Conservation (phyloP, 2,329 filamentous ascomycete genomes). For the Xylogone sp. region DNA sequence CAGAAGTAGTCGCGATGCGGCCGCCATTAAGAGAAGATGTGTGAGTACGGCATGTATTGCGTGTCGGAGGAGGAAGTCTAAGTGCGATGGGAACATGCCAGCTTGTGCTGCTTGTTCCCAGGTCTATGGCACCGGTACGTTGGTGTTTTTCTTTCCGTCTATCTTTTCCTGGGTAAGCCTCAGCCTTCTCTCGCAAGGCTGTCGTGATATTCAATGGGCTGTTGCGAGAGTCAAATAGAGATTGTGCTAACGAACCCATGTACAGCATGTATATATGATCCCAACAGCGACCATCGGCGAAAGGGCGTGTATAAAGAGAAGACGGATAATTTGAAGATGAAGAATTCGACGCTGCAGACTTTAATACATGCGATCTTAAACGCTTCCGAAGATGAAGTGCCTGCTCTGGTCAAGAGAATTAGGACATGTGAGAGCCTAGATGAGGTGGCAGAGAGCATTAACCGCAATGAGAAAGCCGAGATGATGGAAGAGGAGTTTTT, state of each 20-base stretch:
- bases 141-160: background rate
- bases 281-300: slow-evolving; percentile 89
- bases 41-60: slow-evolving; percentile 83
- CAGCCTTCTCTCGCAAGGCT: background rate
- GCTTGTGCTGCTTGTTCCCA: slow-evolving; percentile 95
- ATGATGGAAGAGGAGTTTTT: slow-evolving; percentile 38
- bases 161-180: background rate
- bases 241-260: slow-evolving; percentile 1
- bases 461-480: slow-evolving; percentile 26
- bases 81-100: slow-evolving; percentile 88
- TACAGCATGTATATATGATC: slow-evolving; percentile 83
- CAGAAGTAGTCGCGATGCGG: slow-evolving; percentile 24
- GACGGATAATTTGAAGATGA: slow-evolving; percentile 80
- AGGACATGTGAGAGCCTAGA: slow-evolving; percentile 68
- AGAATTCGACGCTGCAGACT: slow-evolving; percentile 84
- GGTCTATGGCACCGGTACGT: slow-evolving; percentile 69
- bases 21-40: slow-evolving; percentile 61
- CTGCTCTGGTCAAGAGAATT: slow-evolving; percentile 77
- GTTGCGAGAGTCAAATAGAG: no score
- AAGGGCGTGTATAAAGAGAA: slow-evolving; percentile 98
- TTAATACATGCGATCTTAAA: slow-evolving; percentile 90
- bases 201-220: no score
- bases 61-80: slow-evolving; percentile 74
- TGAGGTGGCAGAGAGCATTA: slow-evolving; percentile 29
- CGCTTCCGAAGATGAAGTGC: slow-evolving; percentile 81